A percentile compares a stretch with the other conserved stretches of the same genome.
phyloP scores from a whole-genome alignment of 2,329 filamentous ascomycete species.

The Fusarium guadeloupense region DNA sequence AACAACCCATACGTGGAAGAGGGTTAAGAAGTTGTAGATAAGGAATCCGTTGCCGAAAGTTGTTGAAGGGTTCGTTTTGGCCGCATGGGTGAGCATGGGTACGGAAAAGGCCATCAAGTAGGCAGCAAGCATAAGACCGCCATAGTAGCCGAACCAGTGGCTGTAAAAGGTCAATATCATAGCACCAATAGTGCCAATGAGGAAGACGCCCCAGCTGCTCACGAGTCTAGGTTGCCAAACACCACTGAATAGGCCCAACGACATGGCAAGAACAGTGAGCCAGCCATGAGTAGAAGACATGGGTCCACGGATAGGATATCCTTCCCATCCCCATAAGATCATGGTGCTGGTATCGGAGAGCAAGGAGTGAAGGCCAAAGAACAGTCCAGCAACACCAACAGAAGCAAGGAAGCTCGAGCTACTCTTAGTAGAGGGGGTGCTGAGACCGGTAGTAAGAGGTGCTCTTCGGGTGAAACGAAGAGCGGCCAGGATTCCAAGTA shows the following conservation, averaged over 20 bases:
- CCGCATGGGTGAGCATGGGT: constrained; percentile 77
- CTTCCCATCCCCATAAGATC: constrained; percentile 98
- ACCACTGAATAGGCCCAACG: constrained; percentile 79
- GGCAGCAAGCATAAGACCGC: constrained; percentile 76
- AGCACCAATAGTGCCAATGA: constrained; percentile 80
- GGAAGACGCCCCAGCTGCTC: constrained; percentile 82
- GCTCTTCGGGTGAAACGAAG: constrained; percentile 77
- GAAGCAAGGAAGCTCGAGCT: constrained; percentile 77
- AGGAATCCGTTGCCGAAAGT: constrained; percentile 92
- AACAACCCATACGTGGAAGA: constrained; percentile 99
- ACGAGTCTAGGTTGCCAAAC: constrained; percentile 75
- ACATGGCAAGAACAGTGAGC: constrained; percentile 88
- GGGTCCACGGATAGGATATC: constrained; percentile 89
- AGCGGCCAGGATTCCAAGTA: constrained; percentile 78
- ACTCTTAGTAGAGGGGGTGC: constrained; percentile 53
- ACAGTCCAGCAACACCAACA: constrained; percentile 80
- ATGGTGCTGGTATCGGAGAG: constrained; percentile 98
- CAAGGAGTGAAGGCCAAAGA: constrained; percentile 91
- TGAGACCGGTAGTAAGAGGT: constrained; percentile 55
- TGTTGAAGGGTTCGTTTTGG: constrained; percentile 77
- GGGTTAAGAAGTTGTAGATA: constrained; percentile 89
- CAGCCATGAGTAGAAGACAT: constrained; percentile 90
- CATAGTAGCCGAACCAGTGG: constrained; percentile 91
- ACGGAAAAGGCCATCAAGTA: constrained; percentile 86
- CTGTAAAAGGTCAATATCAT: constrained; percentile 77